These are phyloP conservation scores for Alternaria brassicicola DNA, from an alignment of 2,329 filamentous ascomycete species.

Conservation along the genomic window DNA sequence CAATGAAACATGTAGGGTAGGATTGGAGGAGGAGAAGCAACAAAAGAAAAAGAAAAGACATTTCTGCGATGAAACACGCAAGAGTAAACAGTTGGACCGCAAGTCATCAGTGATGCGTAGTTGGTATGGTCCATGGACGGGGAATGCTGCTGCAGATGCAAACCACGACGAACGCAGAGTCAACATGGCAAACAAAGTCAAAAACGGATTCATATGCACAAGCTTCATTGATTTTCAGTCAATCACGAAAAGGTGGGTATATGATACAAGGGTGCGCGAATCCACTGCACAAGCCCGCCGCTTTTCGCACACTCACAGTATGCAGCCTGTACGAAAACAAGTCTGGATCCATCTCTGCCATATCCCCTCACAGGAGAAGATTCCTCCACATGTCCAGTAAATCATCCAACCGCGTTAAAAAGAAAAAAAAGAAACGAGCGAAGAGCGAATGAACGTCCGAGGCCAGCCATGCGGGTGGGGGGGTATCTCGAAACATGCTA, in stretches of 20 bases:
- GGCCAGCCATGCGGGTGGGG: conserved; percentile 35
- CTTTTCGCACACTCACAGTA: neutral
- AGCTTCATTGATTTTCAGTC: neutral
- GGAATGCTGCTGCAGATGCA: no score
- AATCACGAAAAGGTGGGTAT: neutral
- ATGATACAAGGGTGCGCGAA: neutral
- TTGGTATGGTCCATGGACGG: no score
- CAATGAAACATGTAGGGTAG: neutral
- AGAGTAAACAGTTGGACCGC: no score
- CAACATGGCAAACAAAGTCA: no score
- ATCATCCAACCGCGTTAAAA: conserved; percentile 6
- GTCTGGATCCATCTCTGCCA: neutral
- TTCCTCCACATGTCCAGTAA: neutral
- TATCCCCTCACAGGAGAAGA: neutral
- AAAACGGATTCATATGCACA: neutral
- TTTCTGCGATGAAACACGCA: neutral
- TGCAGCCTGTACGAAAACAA: neutral
- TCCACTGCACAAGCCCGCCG: neutral
- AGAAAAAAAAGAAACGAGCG: conserved; percentile 16
- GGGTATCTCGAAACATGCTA: conserved; percentile 44
- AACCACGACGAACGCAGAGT: neutral
- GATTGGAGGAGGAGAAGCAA: no score
- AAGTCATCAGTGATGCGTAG: no score
- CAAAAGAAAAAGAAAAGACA: neutral
- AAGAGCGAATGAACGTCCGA: conserved; percentile 46